Base-by-base conservation (phyloP, 805 yeast genomes). In the Saccharomycopsis olivae region DNA sequence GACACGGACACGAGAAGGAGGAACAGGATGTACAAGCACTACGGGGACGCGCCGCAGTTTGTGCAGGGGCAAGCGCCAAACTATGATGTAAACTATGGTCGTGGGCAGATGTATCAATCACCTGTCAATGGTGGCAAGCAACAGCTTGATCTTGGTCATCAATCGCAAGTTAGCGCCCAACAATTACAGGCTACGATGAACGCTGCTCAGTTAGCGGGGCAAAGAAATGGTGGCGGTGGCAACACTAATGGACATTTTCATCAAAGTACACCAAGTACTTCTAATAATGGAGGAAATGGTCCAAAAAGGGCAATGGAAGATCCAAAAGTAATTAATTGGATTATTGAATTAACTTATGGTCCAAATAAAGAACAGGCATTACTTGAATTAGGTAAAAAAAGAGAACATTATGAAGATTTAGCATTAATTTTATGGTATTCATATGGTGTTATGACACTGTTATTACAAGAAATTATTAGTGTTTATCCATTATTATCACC, bases 401-500 rank as follows among this genome's bases (percentile, higher is more conserved):
- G 98, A 47, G 98, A 89, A 55, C 87, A 86, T 54, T 89, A 84
- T 55, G 96, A 87, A 43, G 97, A 89, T 56, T 68, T 89, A 43
- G 97, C 97, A 0, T 59, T 87, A 29, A 94, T 89, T 4, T 64
- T 89, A 43, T 89, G 98, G 98, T 79, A 89, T 52, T 84, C 96
- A 3, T 88, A 82, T 60, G 98, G 97, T 23, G 96, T 89, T 10
- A 87, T 92, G 94, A 79, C 97, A 2, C 80, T 87, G 16, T 63
- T 89, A 29, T 60, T 89, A 44, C 94, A 85, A 56, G 98, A 89
- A 56, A 87, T 89, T 39, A 78, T 87, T 29, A 71, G 84, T 2
- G 95, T 89, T 4, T 89, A 89, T 57, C 96, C 98, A 10, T 69
- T 79, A 53, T 66, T 89, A 44, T 79, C 84, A 28, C 96, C 96